These are phyloP conservation scores for Sanguinoderma infundibulare DNA, from an alignment of 1,284 basidiomycete genomes.

Conservation along the genomic window DNA sequence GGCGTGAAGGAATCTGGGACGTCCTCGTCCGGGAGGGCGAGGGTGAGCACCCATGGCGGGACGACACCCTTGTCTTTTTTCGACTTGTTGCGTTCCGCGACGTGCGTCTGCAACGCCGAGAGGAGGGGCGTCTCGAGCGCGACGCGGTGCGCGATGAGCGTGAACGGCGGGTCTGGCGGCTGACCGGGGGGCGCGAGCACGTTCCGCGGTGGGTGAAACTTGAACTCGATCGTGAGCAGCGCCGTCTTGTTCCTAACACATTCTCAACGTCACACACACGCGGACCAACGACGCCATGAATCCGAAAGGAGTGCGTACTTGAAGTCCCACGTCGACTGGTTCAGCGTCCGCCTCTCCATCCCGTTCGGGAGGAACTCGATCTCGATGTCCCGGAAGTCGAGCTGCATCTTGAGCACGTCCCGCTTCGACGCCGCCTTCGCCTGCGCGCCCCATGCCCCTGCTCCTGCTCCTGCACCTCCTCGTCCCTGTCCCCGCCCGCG, in stretches of 20 bases:
- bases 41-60: slow-evolving; percentile 57
- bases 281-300: background rate
- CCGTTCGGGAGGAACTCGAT: slow-evolving; percentile 79
- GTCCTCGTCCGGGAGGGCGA: slow-evolving; percentile 57
- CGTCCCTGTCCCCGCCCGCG: slow-evolving; percentile 27
- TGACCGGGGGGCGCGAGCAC: slow-evolving; percentile 45
- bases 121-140: slow-evolving; percentile 54
- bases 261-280: background rate
- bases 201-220: slow-evolving; percentile 55
- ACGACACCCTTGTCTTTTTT: slow-evolving; percentile 50
- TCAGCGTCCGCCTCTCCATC: slow-evolving; percentile 79
- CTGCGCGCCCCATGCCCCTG: slow-evolving; percentile 37
- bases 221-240: slow-evolving; percentile 77
- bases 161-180: slow-evolving; percentile 44
- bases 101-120: slow-evolving; percentile 48
- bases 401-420: slow-evolving; percentile 66
- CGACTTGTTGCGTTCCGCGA: slow-evolving; percentile 43
- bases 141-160: slow-evolving; percentile 67
- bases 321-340: slow-evolving; percentile 82
- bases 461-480: slow-evolving; percentile 35
- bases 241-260: slow-evolving; percentile 61
- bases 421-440: slow-evolving; percentile 50
- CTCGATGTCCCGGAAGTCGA: slow-evolving; percentile 69
- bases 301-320: slow-evolving; percentile 53
- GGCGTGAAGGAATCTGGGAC: slow-evolving; percentile 55